Percentiles rank a stretch among this genome's conserved stretches.
These are phyloP conservation scores for Eimeria maxima DNA, from an alignment of 169 alveolate species.

Conservation along the genomic window DNA sequence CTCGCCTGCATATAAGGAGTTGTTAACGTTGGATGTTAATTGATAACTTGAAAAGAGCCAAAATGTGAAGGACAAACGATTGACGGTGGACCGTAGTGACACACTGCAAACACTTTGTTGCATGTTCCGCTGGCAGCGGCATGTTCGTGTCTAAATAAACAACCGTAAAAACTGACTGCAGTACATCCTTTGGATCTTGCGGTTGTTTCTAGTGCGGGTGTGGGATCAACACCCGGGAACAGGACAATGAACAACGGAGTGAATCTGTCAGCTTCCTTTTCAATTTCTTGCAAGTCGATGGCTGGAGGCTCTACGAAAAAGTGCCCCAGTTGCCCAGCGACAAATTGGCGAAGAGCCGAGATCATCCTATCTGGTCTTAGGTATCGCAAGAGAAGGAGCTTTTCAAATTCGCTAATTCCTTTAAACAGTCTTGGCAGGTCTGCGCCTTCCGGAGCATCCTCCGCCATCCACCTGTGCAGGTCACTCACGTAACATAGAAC, in stretches of 20 bases:
- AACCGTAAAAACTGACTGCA: constrained; percentile 50
- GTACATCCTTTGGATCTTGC: constrained; percentile 88
- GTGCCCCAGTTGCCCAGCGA: constrained; percentile 94
- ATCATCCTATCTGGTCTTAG: constrained; percentile 97
- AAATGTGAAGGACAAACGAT: neutral
- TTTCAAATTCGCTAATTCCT: constrained; percentile 95
- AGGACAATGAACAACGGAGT: constrained; percentile 97
- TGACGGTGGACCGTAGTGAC: no score
- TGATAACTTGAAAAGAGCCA: neutral
- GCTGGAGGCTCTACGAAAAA: constrained; percentile 95
- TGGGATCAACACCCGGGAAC: constrained; percentile 97
- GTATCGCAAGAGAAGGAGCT: constrained; percentile 95
- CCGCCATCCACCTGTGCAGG: constrained; percentile 95
- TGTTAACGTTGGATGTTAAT: neutral
- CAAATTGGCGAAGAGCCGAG: constrained; percentile 96
- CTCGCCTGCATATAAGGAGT: neutral
- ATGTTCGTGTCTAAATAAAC: neutral
- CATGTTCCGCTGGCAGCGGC: neutral
- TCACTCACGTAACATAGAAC: neutral
- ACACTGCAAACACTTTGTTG: no score
- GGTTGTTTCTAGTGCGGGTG: constrained; percentile 94
- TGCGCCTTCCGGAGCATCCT: constrained; percentile 97
- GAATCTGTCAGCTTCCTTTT: constrained; percentile 93
- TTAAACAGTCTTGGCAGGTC: constrained; percentile 96
- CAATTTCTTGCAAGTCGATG: constrained; percentile 94